Percentiles rank a stretch among this genome's conserved stretches.
phyloP scores from a whole-genome alignment of 1,284 basidiomycete species.

The Puccinia polysora region DNA sequence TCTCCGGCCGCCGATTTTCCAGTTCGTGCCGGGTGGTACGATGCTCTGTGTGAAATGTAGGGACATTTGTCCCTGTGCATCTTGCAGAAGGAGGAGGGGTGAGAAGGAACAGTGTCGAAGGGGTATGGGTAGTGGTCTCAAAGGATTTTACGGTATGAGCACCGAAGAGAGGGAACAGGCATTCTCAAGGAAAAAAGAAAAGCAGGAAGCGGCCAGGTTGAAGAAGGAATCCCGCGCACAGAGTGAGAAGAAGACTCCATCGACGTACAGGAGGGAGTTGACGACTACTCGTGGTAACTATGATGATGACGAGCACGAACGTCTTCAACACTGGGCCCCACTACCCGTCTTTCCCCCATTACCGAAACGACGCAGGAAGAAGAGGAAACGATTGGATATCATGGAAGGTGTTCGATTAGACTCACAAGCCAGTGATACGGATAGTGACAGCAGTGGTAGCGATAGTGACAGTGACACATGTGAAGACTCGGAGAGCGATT shows the following conservation, averaged over 20 bases:
- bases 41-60: conserved; percentile 41
- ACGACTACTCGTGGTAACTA: conserved; percentile 20
- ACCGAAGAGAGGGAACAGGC: not conserved
- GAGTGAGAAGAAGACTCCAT: conserved; percentile 6
- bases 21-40: conserved; percentile 39
- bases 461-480: conserved; percentile 14
- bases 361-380: conserved; percentile 27
- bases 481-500: conserved; percentile 19
- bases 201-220: not conserved
- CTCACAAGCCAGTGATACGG: conserved; percentile 27
- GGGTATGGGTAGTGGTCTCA: conserved; percentile 10
- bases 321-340: conserved; percentile 34
- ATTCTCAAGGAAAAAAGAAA: not conserved
- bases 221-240: conserved; percentile 1
- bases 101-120: conserved; percentile 19
- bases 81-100: conserved; percentile 32
- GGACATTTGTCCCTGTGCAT: conserved; percentile 37
- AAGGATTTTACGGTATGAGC: conserved; percentile 14
- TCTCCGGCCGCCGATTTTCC: conserved; percentile 33
- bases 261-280: conserved; percentile 9
- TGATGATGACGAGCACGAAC: conserved; percentile 34
- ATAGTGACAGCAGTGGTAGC: conserved; percentile 37
- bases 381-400: conserved; percentile 34
- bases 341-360: conserved; percentile 38
- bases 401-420: conserved; percentile 15